Evolutionary conservation across 768 basidiomycete genomes (phyloP), one percentile per base, ranked within the genome.

Genomic region (Mycena olivaceomarginata): DNA sequence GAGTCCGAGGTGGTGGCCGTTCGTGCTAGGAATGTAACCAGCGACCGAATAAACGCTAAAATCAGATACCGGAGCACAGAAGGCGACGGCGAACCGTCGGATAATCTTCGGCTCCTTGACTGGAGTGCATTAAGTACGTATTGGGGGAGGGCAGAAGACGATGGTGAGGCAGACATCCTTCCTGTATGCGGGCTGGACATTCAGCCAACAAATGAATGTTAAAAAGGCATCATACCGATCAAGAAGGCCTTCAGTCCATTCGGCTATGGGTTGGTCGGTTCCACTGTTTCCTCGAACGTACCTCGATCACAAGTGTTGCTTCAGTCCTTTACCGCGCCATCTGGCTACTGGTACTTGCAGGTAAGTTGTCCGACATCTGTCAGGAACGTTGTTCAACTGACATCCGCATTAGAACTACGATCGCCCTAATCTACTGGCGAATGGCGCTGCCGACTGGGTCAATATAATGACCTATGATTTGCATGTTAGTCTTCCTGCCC

Each of bases 281-380:
- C 9, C 7, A 12, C 67, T 13, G n/a, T 57, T 56, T 56, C 20
- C 51, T 40, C 22, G 11, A 8, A 31, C 4, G 25, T 41, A 18
- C 15, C 18, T 15, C 15, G 64, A 11, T 65, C 43, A 65, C 22
- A n/a, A 69, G 15, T n/a, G 18, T 43, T 57, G 37, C 53, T 31
- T 6, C 56, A 69, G 67, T 69, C 72, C 1, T 74, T 74, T 43
- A 74, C 72, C 57, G 65, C 72, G 12, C 72, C 72, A 45, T 57
- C 65, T 7, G 67, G 72, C 66, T 74, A 74, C 57, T 74, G 74
- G 74, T 69, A 75, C 74, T n/a, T 75, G 12, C 39, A n/a, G 46
- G 51, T n/a, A 2, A 4, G 51, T 53, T n/a, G 18, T 48, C 15
- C 46, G 46, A 48, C 4, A 48, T 20, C n/a, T 53, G n/a, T 20